Conservation (phyloP, 352 stramenopile genomes). For the Phytophthora tentaculata region DNA sequence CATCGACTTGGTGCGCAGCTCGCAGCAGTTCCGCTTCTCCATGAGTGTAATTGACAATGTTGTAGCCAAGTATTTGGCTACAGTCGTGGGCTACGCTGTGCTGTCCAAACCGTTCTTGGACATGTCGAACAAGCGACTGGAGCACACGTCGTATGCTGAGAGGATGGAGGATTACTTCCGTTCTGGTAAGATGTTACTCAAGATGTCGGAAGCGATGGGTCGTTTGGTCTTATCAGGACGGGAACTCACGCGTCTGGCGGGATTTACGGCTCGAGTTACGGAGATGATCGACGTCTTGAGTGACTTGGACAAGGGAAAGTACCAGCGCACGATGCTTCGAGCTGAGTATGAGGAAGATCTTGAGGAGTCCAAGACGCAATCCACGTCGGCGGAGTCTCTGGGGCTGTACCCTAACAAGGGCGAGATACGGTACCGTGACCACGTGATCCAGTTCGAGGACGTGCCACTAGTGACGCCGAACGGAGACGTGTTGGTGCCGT, state of each 20-base stretch:
- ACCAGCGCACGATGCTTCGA: conserved; percentile 82
- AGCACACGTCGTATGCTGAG: conserved; percentile 71
- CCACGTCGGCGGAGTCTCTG: conserved; percentile 52
- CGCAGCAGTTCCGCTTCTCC: conserved; percentile 87
- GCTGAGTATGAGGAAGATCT: conserved; percentile 41
- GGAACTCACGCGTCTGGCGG: conserved; percentile 83
- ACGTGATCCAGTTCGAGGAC: conserved; percentile 89
- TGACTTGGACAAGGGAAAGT: conserved; percentile 69
- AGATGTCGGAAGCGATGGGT: conserved; percentile 85
- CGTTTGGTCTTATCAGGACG: conserved; percentile 85
- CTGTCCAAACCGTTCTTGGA: conserved; percentile 81
- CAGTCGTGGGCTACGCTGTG: conserved; percentile 81
- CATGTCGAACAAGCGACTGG: conserved; percentile 54
- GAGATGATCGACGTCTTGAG: conserved; percentile 82
- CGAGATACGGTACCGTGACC: conserved; percentile 55
- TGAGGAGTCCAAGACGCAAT: conserved; percentile 28
- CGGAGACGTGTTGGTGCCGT: conserved; percentile 85
- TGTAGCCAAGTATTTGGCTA: conserved; percentile 89
- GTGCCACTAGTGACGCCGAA: conserved; percentile 91
- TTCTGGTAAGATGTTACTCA: conserved; percentile 88
- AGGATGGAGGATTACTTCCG: conserved; percentile 89
- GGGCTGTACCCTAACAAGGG: conserved; percentile 71
- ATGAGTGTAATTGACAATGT: conserved; percentile 87
- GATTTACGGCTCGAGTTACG: conserved; percentile 78
- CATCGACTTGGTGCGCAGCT: conserved; percentile 69